Evolutionary conservation across 768 basidiomycete species (phyloP).

Genomic region (Arthromyces matolae): DNA sequence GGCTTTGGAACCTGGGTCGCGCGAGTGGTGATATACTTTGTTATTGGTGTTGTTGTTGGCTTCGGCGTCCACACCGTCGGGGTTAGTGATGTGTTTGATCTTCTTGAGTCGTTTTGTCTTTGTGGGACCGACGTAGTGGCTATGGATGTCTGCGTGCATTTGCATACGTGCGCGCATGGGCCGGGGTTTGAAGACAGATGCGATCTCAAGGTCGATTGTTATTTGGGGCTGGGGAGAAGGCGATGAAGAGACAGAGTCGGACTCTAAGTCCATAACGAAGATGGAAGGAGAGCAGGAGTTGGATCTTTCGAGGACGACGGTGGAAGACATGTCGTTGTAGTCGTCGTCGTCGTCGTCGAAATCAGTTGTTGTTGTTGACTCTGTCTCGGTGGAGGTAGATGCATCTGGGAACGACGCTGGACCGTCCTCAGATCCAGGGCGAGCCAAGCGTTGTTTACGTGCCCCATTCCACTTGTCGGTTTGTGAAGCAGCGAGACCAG

Average conservation of each 20-base stretch:
- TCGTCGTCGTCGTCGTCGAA: slow-evolving; percentile 31
- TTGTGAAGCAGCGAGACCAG: slow-evolving; percentile 33
- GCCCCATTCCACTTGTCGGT: slow-evolving; percentile 37
- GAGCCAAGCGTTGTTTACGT: slow-evolving; percentile 31
- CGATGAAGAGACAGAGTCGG: slow-evolving; percentile 32
- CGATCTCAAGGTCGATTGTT: slow-evolving; percentile 60
- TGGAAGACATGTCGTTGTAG: slow-evolving; percentile 26
- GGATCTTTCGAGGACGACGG: slow-evolving; percentile 27
- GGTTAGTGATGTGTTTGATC: slow-evolving; percentile 27
- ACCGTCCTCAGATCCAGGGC: slow-evolving; percentile 13
- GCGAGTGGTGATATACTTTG: slow-evolving; percentile 1
- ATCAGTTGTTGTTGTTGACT: slow-evolving; percentile 35
- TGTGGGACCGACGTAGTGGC: slow-evolving; percentile 24
- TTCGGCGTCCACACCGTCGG: slow-evolving; percentile 16
- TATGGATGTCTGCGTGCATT: slow-evolving; percentile 22
- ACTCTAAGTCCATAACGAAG: slow-evolving; percentile 50
- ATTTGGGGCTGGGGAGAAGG: slow-evolving; percentile 20
- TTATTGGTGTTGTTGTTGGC: neutral
- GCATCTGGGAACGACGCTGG: too few relatives aligned
- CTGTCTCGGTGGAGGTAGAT: slow-evolving; percentile 31
- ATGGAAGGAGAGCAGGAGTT: slow-evolving; percentile 25
- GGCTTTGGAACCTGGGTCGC: slow-evolving; percentile 23
- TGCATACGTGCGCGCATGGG: slow-evolving; percentile 46
- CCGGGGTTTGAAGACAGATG: slow-evolving; percentile 70
- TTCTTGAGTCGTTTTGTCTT: slow-evolving; percentile 41